Evolutionary conservation across 1,284 basidiomycete species (phyloP).

Genomic region (Heterobasidion occidentale): DNA sequence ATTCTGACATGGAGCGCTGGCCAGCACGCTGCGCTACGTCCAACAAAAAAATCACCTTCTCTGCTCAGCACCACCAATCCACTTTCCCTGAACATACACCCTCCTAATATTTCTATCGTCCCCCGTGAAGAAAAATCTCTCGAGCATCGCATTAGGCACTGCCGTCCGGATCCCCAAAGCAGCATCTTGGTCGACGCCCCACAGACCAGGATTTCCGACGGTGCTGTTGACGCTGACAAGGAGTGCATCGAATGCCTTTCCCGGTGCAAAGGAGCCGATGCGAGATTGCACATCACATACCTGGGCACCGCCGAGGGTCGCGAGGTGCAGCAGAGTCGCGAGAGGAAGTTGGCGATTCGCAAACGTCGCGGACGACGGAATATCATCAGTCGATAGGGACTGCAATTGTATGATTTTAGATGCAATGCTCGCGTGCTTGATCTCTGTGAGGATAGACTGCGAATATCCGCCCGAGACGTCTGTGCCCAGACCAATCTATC

Average conservation of each 20-base stretch:
- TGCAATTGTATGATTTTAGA: slow-evolving; percentile 56
- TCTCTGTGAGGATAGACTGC: slow-evolving; percentile 75
- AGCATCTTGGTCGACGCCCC: slow-evolving; percentile 36
- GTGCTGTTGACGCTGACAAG: slow-evolving; percentile 47
- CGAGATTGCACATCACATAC: slow-evolving; percentile 68
- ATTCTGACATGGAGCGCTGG: too few relatives aligned
- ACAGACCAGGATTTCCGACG: slow-evolving; percentile 54
- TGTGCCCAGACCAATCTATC: slow-evolving; percentile 80
- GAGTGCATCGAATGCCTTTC: slow-evolving; percentile 90
- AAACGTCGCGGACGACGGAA: slow-evolving; percentile 29
- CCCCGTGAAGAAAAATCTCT: slow-evolving; percentile 75
- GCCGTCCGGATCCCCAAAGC: slow-evolving; percentile 18
- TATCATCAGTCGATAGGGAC: neutral
- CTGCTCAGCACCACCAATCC: slow-evolving; percentile 62
- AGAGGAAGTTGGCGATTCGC: slow-evolving; percentile 61
- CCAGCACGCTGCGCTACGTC: neutral
- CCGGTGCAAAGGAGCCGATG: slow-evolving; percentile 75
- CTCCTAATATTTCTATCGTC: slow-evolving; percentile 83
- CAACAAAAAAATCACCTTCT: neutral
- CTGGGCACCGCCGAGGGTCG: slow-evolving; percentile 87
- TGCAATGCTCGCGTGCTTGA: slow-evolving; percentile 79
- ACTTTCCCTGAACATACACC: slow-evolving; percentile 80
- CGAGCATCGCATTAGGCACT: slow-evolving; percentile 45
- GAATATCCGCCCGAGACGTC: slow-evolving; percentile 90
- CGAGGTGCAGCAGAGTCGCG: slow-evolving; percentile 80